phyloP scores from a whole-genome alignment of 148 eudicot species.

The Dysphania ambrosioides region DNA sequence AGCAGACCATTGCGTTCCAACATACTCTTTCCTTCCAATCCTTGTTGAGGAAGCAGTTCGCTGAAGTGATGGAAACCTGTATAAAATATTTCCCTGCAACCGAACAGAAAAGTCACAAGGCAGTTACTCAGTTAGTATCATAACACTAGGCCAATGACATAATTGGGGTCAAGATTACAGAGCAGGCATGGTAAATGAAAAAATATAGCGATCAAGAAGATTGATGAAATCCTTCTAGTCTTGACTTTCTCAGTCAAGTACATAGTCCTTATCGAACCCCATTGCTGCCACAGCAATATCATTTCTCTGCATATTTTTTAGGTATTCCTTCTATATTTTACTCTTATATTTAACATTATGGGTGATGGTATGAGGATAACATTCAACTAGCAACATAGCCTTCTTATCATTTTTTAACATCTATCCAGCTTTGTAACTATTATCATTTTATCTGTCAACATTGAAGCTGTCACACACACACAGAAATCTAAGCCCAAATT shows the following conservation, averaged over 20 bases:
- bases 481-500: not conserved
- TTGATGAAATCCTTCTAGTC: slow-evolving; percentile 3
- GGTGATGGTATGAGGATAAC: not conserved
- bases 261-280: not conserved
- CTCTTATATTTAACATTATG: not conserved
- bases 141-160: not conserved
- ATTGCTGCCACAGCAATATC: slow-evolving; percentile 1
- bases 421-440: not conserved
- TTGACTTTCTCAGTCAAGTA: not conserved
- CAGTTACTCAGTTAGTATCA: not conserved
- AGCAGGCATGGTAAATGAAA: not conserved
- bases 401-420: not conserved
- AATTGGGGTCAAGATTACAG: not conserved
- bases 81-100: slow-evolving; percentile 85
- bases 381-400: not conserved
- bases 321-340: not conserved
- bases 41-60: slow-evolving; percentile 79
- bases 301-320: not conserved
- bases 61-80: slow-evolving; percentile 87
- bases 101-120: slow-evolving; percentile 5
- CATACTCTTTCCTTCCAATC: slow-evolving; percentile 70
- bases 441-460: not conserved
- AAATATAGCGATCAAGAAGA: not conserved
- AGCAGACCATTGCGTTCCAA: slow-evolving; percentile 66
- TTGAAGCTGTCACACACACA: not conserved